A percentile compares a stretch with the other conserved stretches of the same genome.
phyloP scores from a whole-genome alignment of 2,329 filamentous ascomycete species.

The Aureobasidium uvarum region DNA sequence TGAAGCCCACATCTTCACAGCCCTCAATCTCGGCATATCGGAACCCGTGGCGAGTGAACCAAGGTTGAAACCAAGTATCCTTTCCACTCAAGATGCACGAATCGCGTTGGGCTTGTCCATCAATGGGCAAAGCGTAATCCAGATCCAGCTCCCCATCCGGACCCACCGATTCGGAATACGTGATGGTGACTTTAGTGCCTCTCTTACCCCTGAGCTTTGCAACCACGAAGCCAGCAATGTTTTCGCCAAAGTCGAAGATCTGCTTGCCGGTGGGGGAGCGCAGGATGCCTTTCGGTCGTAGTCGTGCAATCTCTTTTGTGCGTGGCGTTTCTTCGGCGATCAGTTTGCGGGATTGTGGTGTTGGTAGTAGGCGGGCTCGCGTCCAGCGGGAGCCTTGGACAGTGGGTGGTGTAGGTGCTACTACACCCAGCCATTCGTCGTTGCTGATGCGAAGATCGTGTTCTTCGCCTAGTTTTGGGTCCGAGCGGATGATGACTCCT shows the following conservation, averaged over 20 bases:
- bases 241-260: conserved; percentile 24
- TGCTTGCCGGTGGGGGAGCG: conserved; percentile 16
- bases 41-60: conserved; percentile 19
- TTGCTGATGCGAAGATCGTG: conserved; percentile 11
- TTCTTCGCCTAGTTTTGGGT: conserved; percentile 17
- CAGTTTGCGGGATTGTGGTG: neutral
- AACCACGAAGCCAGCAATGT: conserved; percentile 18
- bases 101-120: conserved; percentile 9
- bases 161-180: neutral
- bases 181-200: conserved; percentile 13
- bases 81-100: conserved; percentile 3
- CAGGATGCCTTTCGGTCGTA: conserved; percentile 18
- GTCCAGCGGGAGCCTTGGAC: conserved; percentile 8
- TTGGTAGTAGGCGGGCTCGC: neutral
- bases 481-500: conserved; percentile 5
- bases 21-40: conserved; percentile 14
- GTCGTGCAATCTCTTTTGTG: conserved; percentile 6
- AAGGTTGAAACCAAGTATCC: conserved; percentile 15
- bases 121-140: conserved; percentile 2
- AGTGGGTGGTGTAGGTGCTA: neutral
- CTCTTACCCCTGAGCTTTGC: neutral
- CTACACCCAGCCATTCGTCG: conserved; percentile 13
- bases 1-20: conserved; percentile 17
- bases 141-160: conserved; percentile 17
- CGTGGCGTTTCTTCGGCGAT: conserved; percentile 22